Conservation (phyloP, 2,329 filamentous ascomycete species). For the Myriosclerotinia curreyana region DNA sequence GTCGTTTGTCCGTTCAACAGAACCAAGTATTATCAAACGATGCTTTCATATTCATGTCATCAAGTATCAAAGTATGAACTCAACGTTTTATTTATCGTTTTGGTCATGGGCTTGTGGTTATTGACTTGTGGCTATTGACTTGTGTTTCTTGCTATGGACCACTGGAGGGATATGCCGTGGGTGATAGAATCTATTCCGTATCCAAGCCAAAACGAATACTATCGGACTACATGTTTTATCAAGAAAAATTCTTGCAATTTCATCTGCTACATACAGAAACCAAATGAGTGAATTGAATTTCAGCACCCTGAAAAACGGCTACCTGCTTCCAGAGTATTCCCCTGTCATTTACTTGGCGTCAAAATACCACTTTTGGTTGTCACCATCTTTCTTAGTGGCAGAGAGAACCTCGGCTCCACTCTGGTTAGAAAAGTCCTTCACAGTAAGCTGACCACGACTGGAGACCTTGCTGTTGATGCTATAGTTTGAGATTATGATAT, state of each 20-base stretch:
- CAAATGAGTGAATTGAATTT: neutral
- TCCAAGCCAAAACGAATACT: neutral
- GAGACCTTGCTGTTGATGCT: slow-evolving; percentile 11
- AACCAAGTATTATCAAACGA: too few relatives aligned
- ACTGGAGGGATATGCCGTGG: neutral
- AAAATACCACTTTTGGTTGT: slow-evolving; percentile 18
- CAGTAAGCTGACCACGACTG: neutral
- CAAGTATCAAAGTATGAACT: too few relatives aligned
- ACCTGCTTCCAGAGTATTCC: neutral
- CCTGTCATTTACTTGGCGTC: neutral
- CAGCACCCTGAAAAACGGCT: neutral
- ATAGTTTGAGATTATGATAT: neutral
- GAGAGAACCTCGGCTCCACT: neutral
- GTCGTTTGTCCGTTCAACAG: too few relatives aligned
- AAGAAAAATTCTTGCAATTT: neutral
- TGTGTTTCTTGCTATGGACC: neutral
- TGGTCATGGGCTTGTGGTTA: too few relatives aligned
- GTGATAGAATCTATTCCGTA: neutral
- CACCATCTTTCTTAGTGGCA: neutral
- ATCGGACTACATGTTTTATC: neutral
- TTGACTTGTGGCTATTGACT: too few relatives aligned
- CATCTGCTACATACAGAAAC: neutral
- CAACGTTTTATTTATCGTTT: too few relatives aligned
- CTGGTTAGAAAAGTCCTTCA: neutral
- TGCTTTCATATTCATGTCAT: too few relatives aligned